Evolutionary conservation across 768 basidiomycete species (phyloP), one percentile per base, ranked within the genome.

Genomic region (Lenzites betulinus): DNA sequence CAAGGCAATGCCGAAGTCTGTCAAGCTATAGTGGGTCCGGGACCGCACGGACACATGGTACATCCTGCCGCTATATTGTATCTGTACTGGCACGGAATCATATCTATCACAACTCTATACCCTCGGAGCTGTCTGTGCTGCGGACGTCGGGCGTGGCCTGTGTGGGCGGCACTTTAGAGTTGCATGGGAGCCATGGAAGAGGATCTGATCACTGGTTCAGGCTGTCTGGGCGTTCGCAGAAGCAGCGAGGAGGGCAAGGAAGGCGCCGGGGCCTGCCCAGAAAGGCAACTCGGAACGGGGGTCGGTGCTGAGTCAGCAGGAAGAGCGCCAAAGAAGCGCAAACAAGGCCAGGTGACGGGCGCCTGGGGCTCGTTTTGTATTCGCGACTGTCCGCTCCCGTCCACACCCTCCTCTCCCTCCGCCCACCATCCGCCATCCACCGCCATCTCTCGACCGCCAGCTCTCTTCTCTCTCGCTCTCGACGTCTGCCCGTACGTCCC

Each of bases 1-100:
- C 44, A 70, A 70, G 44, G 66, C 67, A 44, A 75, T 78, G 66
- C 76, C 71, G 38, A 82, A 79, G 78, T 81, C 86, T 61, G 79
- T 78, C 12, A 79, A 85, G 52, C 71, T 89, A 61, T 90, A 49
- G 25, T 48, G 23, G n/a, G n/a, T n/a, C n/a, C n/a, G n/a, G n/a
- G 36, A 56, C 46, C 35, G 20, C 22, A 18, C n/a, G n/a, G 16
- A 35, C 28, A 25, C 26, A 26, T 23, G 38, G 36, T 51, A 58
- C 22, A 44, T 28, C 20, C 12, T 16, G 26, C n/a, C 47, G 8
- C 18, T 49, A 49, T 33, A 11, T 33, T 33, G 30, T 33, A 33
- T 33, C 6, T 33, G 30, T 33, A 33, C 30, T 33, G 30, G 30
- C 11, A n/a, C n/a, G n/a, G n/a, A n/a, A n/a, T n/a, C n/a, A n/a